Conservation (phyloP, 768 basidiomycete genomes). For the Agaricus blazei region DNA sequence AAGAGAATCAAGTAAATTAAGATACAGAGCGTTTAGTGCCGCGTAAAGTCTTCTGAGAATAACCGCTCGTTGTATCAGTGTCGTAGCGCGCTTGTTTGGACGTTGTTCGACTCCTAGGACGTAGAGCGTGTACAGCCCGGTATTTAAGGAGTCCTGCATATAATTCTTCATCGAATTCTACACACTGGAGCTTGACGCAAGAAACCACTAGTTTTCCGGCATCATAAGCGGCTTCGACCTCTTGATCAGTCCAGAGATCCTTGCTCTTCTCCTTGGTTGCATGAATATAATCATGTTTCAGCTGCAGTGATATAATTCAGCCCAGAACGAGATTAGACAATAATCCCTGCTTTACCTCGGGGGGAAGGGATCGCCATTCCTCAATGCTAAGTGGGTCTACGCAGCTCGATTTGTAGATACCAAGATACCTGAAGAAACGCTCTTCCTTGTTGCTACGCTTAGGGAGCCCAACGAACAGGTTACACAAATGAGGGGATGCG, state of each 20-base stretch:
- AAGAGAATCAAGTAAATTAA: background rate
- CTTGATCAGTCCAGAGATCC: constrained; percentile 25
- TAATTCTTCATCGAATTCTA: constrained; percentile 39
- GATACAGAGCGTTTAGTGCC: background rate
- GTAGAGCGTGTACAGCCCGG: background rate
- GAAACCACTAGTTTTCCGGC: constrained; percentile 37
- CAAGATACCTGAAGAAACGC: constrained; percentile 40
- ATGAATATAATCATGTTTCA: constrained; percentile 29
- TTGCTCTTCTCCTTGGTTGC: constrained; percentile 35
- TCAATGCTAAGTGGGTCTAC: constrained; percentile 33
- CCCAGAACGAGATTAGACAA: background rate
- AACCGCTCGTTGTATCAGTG: background rate
- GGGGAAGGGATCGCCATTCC: constrained; percentile 42
- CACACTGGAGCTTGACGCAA: constrained; percentile 43
- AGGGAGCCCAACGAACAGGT: constrained; percentile 41
- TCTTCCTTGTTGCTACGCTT: constrained; percentile 17
- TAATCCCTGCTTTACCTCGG: constrained; percentile 25
- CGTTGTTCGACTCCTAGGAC: background rate
- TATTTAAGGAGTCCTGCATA: constrained; percentile 21
- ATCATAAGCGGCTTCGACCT: constrained; percentile 40
- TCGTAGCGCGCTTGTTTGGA: constrained; percentile 2
- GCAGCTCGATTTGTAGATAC: constrained; percentile 39
- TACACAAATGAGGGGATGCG: constrained; percentile 29
- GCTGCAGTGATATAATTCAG: constrained; percentile 15
- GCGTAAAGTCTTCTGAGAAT: constrained; percentile 1